Base-by-base conservation (phyloP, 2,329 filamentous ascomycete species). In the Verticillium isaacii region DNA sequence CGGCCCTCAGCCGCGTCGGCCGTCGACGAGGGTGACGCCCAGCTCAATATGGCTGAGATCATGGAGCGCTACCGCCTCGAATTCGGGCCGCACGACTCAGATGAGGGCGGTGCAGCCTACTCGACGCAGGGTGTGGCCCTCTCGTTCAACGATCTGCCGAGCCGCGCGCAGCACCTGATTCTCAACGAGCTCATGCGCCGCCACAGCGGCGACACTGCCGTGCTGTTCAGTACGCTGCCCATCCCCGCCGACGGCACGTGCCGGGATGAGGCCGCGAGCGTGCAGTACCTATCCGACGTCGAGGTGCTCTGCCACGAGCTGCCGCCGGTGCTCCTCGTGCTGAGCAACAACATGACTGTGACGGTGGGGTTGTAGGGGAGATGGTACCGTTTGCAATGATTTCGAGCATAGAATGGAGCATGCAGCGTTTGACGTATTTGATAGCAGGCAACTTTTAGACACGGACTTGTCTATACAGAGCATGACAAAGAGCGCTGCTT, bases 301-400 rank as follows among this genome's bases (percentile, higher is more conserved):
- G 90, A 95, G 73, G 85, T 95, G 2, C 75, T 96, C 62, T 94
- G 90, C 73, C 85, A 89, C 68, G 89, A 85, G 12, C 77, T 94
- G 64, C 91, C 92, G 32, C 92, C 92, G 1, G 86, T 87, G 56
- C 73, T 96, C 68, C 78, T 96, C 73, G 90, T 96, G 45, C 84
- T 96, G 75, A 93, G 90, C 74, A 96, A 96, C 74, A 92, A 88
- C 69, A 93, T 96, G 89, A 96, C 91, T 17, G 92, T 96, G 56
- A 96, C 90, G 7, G 90, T 90, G 69, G 90, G 88, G 72, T 74
- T 92, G 64, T 91, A 69, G 67, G 29, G 56, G 45, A 5, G n/a
- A 9, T 25, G 19, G 19, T 50, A 36, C 12, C 7, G 39, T 25
- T 50, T 19, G 41, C 19, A 50, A 3, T 23, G 45, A 23, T 52